These are phyloP conservation scores for Gymnopus androsaceus DNA, from an alignment of 1,284 basidiomycete genomes.

Conservation along the genomic window DNA sequence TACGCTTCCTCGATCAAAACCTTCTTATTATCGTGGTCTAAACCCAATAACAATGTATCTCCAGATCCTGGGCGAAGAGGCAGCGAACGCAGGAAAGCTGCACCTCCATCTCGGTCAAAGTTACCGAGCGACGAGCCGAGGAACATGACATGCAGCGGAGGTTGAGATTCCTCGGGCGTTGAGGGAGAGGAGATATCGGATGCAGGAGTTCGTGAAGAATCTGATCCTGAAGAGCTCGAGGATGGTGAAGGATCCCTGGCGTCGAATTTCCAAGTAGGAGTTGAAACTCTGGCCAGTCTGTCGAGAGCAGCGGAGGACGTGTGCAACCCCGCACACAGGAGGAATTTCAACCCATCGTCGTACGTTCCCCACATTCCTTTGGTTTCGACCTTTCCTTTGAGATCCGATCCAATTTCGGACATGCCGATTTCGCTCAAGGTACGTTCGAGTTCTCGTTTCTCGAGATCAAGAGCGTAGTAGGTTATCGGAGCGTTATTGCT, in stretches of 20 bases:
- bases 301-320: slow-evolving; percentile 4
- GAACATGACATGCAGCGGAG: slow-evolving; percentile 83
- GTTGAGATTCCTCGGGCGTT: slow-evolving; percentile 36
- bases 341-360: slow-evolving; percentile 75
- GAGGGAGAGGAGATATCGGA: slow-evolving; percentile 38
- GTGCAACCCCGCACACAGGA: slow-evolving; percentile 60
- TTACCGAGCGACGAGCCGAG: slow-evolving; percentile 96
- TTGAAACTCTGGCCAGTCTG: neutral
- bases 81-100: slow-evolving; percentile 76
- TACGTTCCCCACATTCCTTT: slow-evolving; percentile 91
- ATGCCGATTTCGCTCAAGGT: slow-evolving; percentile 72
- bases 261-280: neutral
- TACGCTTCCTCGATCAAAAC: slow-evolving; percentile 78
- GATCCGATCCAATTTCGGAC: slow-evolving; percentile 63
- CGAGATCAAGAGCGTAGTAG: slow-evolving; percentile 94
- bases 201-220: slow-evolving; percentile 28
- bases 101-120: slow-evolving; percentile 77
- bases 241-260: slow-evolving; percentile 34
- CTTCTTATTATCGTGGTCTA: slow-evolving; percentile 82
- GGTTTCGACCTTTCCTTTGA: slow-evolving; percentile 71
- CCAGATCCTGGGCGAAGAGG: slow-evolving; percentile 75
- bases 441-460: slow-evolving; percentile 82
- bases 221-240: slow-evolving; percentile 28
- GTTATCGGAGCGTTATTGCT: slow-evolving; percentile 57
- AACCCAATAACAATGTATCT: slow-evolving; percentile 77